Base-by-base conservation (phyloP, 192 early-diverging fungal species). In the Linnemannia elongata region DNA sequence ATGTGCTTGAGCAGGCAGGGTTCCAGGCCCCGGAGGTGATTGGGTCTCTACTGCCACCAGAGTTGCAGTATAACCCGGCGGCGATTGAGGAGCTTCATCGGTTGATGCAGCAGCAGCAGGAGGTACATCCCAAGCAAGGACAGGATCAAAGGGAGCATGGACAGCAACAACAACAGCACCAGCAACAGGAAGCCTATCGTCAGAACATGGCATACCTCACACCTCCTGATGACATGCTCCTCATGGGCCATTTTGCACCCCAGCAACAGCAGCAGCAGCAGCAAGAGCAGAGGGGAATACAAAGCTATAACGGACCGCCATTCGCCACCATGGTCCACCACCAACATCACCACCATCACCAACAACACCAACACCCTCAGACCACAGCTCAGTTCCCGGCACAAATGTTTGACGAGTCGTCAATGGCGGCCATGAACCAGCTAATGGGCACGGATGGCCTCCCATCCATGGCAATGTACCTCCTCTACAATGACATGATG, bases 201-300 rank as follows among this genome's bases (percentile, higher is more conserved):
- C 60, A 71, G 15, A 68, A 72, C 27, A 17, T 72, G 55, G 22
- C 47, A 1, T 60, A 66, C n/a, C 52, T 73, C n/a, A 45, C 72
- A 30, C 38, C 15, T 6, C 57, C 36, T 20, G 30, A 66, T 13
- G 44, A 73, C 6, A 27, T 45, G 22, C 42, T 73, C n/a, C 41
- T 15, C 22, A 30, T 22, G 13, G 72, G n/a, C 9, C n/a, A 49
- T 27, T 73, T 73, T 36, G 35, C 42, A 30, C 39, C 24, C 42
- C 72, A 73, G n/a, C 81, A 74, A 8, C 81, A 82, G 41, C 75
- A 72, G n/a, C 30, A 9, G 10, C 60, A 66, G 18, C 69, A 57
- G 8, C 81, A 72, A 39, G 69, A 72, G 38, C 30, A 30, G n/a
- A 30, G 12, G 15, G 15, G 10, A 17, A 6, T 33, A 4, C 27